Percentiles rank a stretch among this genome's conserved stretches.
phyloP scores from a whole-genome alignment of 179 eudicot species.

The Carnegiea gigantea region DNA sequence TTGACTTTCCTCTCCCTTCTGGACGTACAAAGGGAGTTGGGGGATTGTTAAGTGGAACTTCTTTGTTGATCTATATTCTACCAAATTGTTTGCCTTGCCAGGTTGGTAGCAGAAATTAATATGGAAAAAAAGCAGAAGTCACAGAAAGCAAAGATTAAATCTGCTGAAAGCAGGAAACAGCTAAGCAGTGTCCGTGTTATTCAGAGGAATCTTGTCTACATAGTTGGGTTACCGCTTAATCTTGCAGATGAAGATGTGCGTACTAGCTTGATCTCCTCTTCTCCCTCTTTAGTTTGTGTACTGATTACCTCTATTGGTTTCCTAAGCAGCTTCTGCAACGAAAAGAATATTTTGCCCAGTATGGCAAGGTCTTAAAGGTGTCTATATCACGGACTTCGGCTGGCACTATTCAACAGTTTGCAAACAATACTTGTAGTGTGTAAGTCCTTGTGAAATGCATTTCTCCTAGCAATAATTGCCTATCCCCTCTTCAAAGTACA shows the following conservation, averaged over 20 bases:
- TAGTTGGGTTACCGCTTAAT: conserved; percentile 80
- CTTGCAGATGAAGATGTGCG: conserved; percentile 92
- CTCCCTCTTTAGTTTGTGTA: not conserved
- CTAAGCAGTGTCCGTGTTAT: conserved; percentile 86
- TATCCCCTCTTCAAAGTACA: not conserved
- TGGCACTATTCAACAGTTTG: conserved; percentile 87
- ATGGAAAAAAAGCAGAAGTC: conserved; percentile 66
- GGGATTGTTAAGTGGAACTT: not conserved
- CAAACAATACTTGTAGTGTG: conserved; percentile 92
- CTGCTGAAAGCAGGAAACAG: conserved; percentile 80
- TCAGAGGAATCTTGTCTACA: conserved; percentile 85
- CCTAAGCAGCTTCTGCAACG: conserved; percentile 67
- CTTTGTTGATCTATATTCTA: not conserved
- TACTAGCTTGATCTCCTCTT: conserved; percentile 9
- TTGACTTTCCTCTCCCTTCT: not conserved
- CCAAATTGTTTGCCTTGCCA: conserved; percentile 15
- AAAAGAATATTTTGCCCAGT: conserved; percentile 78
- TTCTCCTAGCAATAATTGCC: not conserved
- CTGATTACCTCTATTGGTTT: conserved; percentile 2
- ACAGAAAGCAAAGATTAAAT: conserved; percentile 63
- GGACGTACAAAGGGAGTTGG: not conserved
- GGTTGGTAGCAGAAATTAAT: conserved; percentile 67
- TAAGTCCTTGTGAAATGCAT: conserved; percentile 28
- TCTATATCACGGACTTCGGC: conserved; percentile 88
- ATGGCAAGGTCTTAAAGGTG: conserved; percentile 87